phyloP scores from a whole-genome alignment of 1,139 yeast genomes.

The Candida pseudocylindracea region DNA sequence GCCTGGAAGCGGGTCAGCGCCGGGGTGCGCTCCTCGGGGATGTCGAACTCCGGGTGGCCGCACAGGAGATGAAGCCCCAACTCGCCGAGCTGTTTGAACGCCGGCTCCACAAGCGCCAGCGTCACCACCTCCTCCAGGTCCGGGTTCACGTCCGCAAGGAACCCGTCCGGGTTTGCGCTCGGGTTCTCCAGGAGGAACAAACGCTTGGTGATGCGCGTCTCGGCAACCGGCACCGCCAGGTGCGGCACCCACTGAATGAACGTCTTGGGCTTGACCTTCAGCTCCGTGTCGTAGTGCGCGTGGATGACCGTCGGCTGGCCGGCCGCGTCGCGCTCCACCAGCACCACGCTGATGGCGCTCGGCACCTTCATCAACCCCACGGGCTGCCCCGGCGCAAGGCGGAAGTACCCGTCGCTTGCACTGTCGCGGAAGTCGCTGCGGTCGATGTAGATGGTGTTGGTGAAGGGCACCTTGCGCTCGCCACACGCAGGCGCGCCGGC shows the following conservation, averaged over 20 bases:
- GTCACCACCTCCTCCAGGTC: constrained; percentile 49
- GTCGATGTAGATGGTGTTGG: constrained; percentile 64
- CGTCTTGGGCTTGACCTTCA: constrained; percentile 65
- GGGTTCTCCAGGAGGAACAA: constrained; percentile 89
- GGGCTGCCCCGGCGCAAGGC: constrained; percentile 83
- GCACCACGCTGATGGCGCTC: constrained; percentile 51
- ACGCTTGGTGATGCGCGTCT: constrained; percentile 75
- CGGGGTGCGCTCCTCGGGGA: constrained; percentile 36
- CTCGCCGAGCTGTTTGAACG: constrained; percentile 51
- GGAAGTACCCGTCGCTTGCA: constrained; percentile 42
- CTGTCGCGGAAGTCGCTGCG: constrained; percentile 68
- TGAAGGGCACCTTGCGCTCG: constrained; percentile 53
- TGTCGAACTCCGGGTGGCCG: constrained; percentile 18
- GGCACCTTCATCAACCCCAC: constrained; percentile 96
- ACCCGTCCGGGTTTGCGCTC: constrained; percentile 70
- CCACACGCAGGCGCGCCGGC: constrained; percentile 53
- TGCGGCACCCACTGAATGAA: constrained; percentile 86
- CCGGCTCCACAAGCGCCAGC: constrained; percentile 49
- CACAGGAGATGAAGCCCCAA: no score
- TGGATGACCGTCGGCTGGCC: constrained; percentile 54
- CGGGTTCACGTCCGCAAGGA: constrained; percentile 59
- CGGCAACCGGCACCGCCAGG: constrained; percentile 31
- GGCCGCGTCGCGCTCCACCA: constrained; percentile 33
- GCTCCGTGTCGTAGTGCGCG: constrained; percentile 61
- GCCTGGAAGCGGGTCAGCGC: constrained; percentile 97